Evolutionary conservation across 1,284 basidiomycete species (phyloP).

Genomic region (Ceratobasidium sp.): DNA sequence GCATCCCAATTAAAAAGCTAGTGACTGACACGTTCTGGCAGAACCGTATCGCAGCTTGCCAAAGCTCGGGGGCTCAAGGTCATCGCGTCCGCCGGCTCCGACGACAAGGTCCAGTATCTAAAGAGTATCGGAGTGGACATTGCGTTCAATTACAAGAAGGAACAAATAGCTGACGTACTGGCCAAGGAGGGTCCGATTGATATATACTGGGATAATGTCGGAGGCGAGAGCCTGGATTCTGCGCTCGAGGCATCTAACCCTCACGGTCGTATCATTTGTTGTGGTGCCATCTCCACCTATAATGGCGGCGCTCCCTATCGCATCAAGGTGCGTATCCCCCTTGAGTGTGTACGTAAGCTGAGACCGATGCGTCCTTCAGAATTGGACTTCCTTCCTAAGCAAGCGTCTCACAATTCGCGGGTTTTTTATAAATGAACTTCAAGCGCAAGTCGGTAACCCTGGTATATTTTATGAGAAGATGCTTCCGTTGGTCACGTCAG

Average conservation of each 20-base stretch:
- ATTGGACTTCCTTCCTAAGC: slow-evolving; percentile 53
- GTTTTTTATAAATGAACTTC: slow-evolving; percentile 61
- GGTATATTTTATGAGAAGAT: slow-evolving; percentile 27
- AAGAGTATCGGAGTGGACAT: slow-evolving; percentile 69
- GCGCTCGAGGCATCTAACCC: slow-evolving; percentile 18
- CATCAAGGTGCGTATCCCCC: slow-evolving; percentile 45
- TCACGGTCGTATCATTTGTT: slow-evolving; percentile 28
- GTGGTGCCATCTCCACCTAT: slow-evolving; percentile 47
- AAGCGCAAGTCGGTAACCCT: slow-evolving; percentile 39
- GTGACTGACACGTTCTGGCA: neutral
- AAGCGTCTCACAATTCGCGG: slow-evolving; percentile 64
- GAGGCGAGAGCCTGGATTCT: slow-evolving; percentile 45
- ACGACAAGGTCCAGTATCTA: slow-evolving; percentile 71
- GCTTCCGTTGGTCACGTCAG: slow-evolving; percentile 23
- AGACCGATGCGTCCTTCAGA: slow-evolving; percentile 39
- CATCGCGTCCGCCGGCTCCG: slow-evolving; percentile 73
- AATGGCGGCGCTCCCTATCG: slow-evolving; percentile 47
- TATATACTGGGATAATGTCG: slow-evolving; percentile 59
- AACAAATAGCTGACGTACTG: slow-evolving; percentile 59
- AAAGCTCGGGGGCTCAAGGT: slow-evolving; percentile 69
- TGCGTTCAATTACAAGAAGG: slow-evolving; percentile 76
- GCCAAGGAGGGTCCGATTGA: slow-evolving; percentile 63
- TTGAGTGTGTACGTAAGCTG: neutral
- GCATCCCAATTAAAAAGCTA: neutral
- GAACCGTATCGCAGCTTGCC: slow-evolving; percentile 63